These are phyloP conservation scores for Evernia prunastri DNA, from an alignment of 495 filamentous ascomycete species.

Conservation along the genomic window DNA sequence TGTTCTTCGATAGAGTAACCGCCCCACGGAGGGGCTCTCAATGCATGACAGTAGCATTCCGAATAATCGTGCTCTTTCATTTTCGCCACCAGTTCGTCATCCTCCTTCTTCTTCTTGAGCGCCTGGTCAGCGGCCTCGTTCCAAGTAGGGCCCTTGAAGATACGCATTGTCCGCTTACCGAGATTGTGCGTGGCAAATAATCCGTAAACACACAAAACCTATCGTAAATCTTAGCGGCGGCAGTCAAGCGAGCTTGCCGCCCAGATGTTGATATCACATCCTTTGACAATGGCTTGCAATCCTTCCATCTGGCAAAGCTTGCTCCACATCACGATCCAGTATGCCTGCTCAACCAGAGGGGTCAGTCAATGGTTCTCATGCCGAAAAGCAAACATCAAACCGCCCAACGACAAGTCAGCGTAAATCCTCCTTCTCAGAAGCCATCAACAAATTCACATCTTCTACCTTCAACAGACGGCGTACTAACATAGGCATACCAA, in stretches of 20 bases:
- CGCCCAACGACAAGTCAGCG: constrained; percentile 13
- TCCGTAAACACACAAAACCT: neutral
- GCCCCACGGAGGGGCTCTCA: neutral
- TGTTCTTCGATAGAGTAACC: neutral
- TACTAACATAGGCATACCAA: constrained; percentile 12
- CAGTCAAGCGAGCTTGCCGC: neutral
- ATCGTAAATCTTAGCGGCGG: neutral
- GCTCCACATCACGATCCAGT: neutral
- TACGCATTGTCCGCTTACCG: neutral
- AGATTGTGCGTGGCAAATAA: neutral
- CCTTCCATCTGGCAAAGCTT: neutral
- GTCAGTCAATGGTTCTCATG: neutral
- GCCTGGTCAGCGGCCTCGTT: neutral
- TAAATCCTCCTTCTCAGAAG: constrained; percentile 23
- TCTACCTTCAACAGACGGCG: constrained; percentile 22
- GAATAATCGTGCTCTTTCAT: neutral
- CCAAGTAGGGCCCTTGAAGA: neutral
- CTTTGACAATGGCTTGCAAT: neutral
- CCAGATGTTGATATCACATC: neutral
- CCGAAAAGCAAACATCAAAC: neutral
- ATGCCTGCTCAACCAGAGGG: neutral
- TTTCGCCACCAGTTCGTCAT: neutral
- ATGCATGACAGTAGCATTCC: neutral
- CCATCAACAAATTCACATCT: constrained; percentile 21
- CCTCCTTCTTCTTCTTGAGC: too few species aligned